Evolutionary conservation across 2,329 filamentous ascomycete species (phyloP).

Genomic region (Aspergillus thermomutatus): DNA sequence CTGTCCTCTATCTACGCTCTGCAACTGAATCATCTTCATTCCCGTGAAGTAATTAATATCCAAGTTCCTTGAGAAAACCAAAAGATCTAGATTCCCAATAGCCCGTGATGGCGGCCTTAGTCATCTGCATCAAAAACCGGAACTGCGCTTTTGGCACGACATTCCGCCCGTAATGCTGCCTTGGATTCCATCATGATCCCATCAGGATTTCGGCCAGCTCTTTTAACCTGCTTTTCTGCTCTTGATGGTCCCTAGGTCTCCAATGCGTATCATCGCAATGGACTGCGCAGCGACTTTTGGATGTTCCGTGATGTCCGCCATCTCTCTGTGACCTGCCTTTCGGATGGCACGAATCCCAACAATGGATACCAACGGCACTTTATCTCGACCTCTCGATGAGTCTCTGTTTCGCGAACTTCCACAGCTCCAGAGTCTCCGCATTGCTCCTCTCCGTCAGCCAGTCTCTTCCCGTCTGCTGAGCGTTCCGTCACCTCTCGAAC

Average conservation of each 20-base stretch:
- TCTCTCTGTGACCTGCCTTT: slow-evolving; percentile 11
- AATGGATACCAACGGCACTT: slow-evolving; percentile 31
- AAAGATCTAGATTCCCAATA: neutral
- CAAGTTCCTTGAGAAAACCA: neutral
- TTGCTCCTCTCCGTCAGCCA: slow-evolving; percentile 47
- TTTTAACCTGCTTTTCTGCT: neutral
- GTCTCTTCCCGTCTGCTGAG: slow-evolving; percentile 40
- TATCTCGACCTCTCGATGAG: slow-evolving; percentile 39
- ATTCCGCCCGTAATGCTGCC: neutral
- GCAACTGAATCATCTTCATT: neutral
- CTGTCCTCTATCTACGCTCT: neutral
- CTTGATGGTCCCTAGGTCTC: too few relatives aligned
- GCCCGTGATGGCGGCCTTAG: neutral
- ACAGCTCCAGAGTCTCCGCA: slow-evolving; percentile 41
- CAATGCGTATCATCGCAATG: neutral
- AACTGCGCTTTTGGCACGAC: neutral
- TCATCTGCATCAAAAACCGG: neutral
- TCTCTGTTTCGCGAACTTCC: slow-evolving; percentile 41
- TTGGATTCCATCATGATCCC: neutral
- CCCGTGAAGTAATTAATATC: neutral
- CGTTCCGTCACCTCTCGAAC: slow-evolving; percentile 45
- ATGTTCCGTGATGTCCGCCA: slow-evolving; percentile 2
- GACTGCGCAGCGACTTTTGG: neutral
- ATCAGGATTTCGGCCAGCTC: neutral
- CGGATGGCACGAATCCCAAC: slow-evolving; percentile 16